Conservation (phyloP, 2,329 filamentous ascomycete species). For the Aspergillus unguis region DNA sequence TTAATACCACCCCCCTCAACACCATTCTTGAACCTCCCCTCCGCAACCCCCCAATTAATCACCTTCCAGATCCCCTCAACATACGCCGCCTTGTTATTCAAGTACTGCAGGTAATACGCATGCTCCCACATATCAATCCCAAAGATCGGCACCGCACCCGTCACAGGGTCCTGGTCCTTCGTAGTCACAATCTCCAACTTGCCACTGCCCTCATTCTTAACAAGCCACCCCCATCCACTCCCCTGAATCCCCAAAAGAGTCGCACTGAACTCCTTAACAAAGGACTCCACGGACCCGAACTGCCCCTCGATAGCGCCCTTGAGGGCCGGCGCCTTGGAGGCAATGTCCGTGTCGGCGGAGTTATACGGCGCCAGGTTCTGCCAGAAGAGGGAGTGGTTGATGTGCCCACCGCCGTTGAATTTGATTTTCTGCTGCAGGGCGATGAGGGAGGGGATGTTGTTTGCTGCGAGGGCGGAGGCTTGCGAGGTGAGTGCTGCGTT, state of each 20-base stretch:
- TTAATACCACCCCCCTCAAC: slow-evolving; percentile 1
- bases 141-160: slow-evolving; percentile 72
- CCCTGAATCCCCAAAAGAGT: slow-evolving; percentile 71
- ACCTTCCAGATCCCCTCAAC: slow-evolving; percentile 89
- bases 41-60: slow-evolving; percentile 85
- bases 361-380: slow-evolving; percentile 67
- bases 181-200: slow-evolving; percentile 70
- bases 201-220: slow-evolving; percentile 56
- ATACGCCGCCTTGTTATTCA: slow-evolving; percentile 93
- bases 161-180: slow-evolving; percentile 82
- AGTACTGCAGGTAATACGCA: slow-evolving; percentile 87
- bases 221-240: slow-evolving; percentile 85
- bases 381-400: slow-evolving; percentile 94
- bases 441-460: slow-evolving; percentile 63
- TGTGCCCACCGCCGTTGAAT: slow-evolving; percentile 88
- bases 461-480: slow-evolving; percentile 52
- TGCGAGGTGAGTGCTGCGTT: slow-evolving; percentile 72
- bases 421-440: slow-evolving; percentile 68
- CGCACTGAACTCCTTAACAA: slow-evolving; percentile 63
- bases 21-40: slow-evolving; percentile 56
- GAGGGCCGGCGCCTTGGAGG: slow-evolving; percentile 56
- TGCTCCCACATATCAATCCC: slow-evolving; percentile 94
- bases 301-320: slow-evolving; percentile 58
- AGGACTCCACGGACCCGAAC: slow-evolving; percentile 67
- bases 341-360: slow-evolving; percentile 55